Evolutionary conservation across 345 rosid genomes (phyloP).

Genomic region (Reutealis trisperma): DNA sequence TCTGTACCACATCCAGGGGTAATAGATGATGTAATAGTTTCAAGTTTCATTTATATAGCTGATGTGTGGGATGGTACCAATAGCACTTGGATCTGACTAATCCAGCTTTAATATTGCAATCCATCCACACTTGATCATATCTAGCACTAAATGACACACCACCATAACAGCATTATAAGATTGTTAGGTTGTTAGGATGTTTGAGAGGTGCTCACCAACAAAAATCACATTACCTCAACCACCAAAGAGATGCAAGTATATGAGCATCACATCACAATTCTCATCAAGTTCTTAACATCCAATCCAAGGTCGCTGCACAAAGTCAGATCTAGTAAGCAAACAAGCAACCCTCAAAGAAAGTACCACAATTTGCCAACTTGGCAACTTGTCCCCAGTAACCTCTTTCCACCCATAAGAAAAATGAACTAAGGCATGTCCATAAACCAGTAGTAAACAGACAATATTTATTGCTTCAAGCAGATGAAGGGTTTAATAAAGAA

Average conservation of each 20-base stretch:
- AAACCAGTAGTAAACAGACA: neutral
- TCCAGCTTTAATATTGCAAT: conserved; percentile 46
- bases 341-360: conserved; percentile 51
- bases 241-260: conserved; percentile 50
- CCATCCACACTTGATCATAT: conserved; percentile 35
- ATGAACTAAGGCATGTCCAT: neutral
- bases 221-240: conserved; percentile 52
- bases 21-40: conserved; percentile 11
- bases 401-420: conserved; percentile 17
- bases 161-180: conserved; percentile 19
- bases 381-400: conserved; percentile 20
- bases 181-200: conserved; percentile 19
- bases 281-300: conserved; percentile 83
- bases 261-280: conserved; percentile 50
- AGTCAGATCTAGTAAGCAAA: conserved; percentile 90
- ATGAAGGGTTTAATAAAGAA: neutral
- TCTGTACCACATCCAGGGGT: conserved; percentile 13
- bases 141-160: conserved; percentile 30
- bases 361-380: conserved; percentile 33
- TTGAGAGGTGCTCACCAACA: conserved; percentile 39
- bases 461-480: too few species aligned
- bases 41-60: conserved; percentile 23
- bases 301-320: conserved; percentile 69
- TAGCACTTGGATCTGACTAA: conserved; percentile 33
- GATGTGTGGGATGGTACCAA: conserved; percentile 30